Conservation (phyloP, 1,284 basidiomycete species). For the Malassezia yamatoensis region DNA sequence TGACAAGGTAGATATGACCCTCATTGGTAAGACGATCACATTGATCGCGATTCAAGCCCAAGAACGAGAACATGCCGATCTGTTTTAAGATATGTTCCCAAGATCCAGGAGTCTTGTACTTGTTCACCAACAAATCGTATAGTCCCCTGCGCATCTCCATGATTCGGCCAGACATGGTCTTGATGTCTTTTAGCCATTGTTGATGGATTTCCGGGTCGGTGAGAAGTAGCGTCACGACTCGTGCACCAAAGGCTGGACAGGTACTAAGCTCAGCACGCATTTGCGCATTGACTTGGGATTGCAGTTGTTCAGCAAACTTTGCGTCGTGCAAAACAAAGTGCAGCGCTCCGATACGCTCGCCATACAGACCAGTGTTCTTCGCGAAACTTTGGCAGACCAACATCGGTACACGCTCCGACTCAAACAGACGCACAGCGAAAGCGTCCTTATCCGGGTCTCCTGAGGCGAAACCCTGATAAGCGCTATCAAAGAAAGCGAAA, state of each 20-base stretch:
- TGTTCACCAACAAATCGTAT: conserved; percentile 64
- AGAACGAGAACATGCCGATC: conserved; percentile 47
- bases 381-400: conserved; percentile 92
- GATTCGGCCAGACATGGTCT: conserved; percentile 82
- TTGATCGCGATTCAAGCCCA: conserved; percentile 51
- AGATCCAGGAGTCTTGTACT: conserved; percentile 67
- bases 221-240: conserved; percentile 57
- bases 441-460: conserved; percentile 82
- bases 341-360: conserved; percentile 64
- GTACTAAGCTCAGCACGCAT: conserved; percentile 87
- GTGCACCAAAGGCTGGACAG: conserved; percentile 77
- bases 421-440: conserved; percentile 86
- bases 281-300: conserved; percentile 66
- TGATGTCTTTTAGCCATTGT: conserved; percentile 81
- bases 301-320: conserved; percentile 30
- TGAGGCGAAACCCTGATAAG: conserved; percentile 84
- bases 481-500: conserved; percentile 87
- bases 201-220: conserved; percentile 63
- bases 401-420: conserved; percentile 61
- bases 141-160: conserved; percentile 79
- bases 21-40: conserved; percentile 64
- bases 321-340: conserved; percentile 34
- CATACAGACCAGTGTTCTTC: conserved; percentile 89
- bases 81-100: conserved; percentile 63
- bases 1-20: conserved; percentile 77